Conservation (phyloP, 2,329 filamentous ascomycete genomes). For the Daldinia sp. region DNA sequence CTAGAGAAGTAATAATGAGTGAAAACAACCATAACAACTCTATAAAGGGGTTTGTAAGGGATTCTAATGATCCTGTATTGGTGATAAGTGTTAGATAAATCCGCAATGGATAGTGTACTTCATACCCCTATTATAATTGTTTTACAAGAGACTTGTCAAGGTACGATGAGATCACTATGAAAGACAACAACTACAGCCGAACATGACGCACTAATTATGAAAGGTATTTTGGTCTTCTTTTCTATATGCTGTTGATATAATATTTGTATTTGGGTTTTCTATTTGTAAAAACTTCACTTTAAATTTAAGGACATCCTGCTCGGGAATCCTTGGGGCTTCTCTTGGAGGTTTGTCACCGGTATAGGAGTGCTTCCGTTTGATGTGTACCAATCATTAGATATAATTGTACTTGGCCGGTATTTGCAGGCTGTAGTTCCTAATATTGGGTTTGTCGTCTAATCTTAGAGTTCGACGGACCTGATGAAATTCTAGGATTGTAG, state of each 20-base stretch:
- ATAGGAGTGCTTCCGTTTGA: neutral
- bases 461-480: slow-evolving; percentile 43
- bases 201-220: neutral
- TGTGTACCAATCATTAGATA: neutral
- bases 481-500: slow-evolving; percentile 60
- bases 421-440: slow-evolving; percentile 10
- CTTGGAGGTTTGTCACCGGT: neutral
- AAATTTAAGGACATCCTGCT: neutral
- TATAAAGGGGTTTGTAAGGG: neutral
- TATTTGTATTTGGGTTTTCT: neutral
- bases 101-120: neutral
- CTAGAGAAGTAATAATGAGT: neutral
- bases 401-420: neutral
- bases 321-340: too few relatives aligned
- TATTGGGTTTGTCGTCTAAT: slow-evolving; percentile 30
- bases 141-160: neutral
- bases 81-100: neutral
- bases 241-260: neutral
- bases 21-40: neutral
- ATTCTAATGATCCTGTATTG: neutral
- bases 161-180: neutral
- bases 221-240: neutral
- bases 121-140: neutral
- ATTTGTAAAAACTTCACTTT: neutral
- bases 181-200: neutral